Percentiles rank a stretch among this genome's conserved stretches.
phyloP scores from a whole-genome alignment of 2,329 filamentous ascomycete species.

The Ophiobolus disseminans region DNA sequence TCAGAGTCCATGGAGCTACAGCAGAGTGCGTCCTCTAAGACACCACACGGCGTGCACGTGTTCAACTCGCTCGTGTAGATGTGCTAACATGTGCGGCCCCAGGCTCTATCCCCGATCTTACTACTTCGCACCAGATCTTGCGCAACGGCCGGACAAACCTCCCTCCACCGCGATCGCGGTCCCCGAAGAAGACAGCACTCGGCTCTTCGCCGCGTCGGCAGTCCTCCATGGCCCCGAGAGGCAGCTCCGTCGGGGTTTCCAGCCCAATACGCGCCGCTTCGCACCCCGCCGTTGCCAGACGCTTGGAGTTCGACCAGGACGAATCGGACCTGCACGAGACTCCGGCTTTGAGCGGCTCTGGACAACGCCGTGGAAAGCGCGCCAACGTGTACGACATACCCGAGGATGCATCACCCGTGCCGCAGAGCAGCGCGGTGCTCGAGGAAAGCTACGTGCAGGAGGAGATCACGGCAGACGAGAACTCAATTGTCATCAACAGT shows the following conservation, averaged over 20 bases:
- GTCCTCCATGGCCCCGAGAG: conserved; percentile 63
- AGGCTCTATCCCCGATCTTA: conserved; percentile 61
- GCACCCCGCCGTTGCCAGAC: conserved; percentile 58
- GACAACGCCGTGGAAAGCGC: conserved; percentile 39
- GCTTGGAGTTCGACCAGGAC: conserved; percentile 62
- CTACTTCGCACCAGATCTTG: conserved; percentile 54
- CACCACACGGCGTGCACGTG: conserved; percentile 3
- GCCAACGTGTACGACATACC: conserved; percentile 42
- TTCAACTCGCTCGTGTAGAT: not conserved
- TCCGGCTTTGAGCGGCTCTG: conserved; percentile 43
- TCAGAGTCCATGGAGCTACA: conserved; percentile 69
- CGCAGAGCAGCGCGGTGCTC: conserved; percentile 30
- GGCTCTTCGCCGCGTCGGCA: conserved; percentile 67
- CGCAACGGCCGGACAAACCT: conserved; percentile 54
- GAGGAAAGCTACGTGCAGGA: conserved; percentile 45
- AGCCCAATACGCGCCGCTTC: conserved; percentile 41
- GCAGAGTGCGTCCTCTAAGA: conserved; percentile 61
- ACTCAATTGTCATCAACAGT: conserved; percentile 26
- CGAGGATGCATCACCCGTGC: conserved; percentile 38
- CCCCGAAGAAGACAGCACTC: conserved; percentile 69
- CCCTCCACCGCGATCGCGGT: conserved; percentile 60
- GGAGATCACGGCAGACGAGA: conserved; percentile 36
- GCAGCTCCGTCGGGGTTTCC: conserved; percentile 53
- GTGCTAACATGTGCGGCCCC: conserved; percentile 7
- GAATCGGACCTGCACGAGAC: conserved; percentile 42